Evolutionary conservation across 2,329 filamentous ascomycete genomes (phyloP).

Genomic region (Metarhizium album): DNA sequence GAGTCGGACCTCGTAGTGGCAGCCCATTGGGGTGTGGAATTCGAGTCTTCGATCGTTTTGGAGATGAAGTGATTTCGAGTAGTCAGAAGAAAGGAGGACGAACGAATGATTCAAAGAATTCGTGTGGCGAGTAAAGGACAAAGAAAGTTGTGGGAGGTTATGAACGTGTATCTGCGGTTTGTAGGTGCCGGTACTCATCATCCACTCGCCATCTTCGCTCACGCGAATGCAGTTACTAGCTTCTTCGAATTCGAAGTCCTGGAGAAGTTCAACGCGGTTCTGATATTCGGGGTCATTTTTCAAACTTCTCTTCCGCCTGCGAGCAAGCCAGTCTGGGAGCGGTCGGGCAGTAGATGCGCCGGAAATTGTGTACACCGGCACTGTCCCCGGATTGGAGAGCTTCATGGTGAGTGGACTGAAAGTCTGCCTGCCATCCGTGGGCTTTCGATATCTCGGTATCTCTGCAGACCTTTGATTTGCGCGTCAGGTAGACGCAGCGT

Average conservation of each 20-base stretch:
- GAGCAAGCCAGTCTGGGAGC: constrained; percentile 89
- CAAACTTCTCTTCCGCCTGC: constrained; percentile 78
- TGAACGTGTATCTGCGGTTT: constrained; percentile 75
- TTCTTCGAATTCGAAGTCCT: constrained; percentile 97
- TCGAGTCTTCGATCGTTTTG: constrained; percentile 87
- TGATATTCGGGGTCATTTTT: constrained; percentile 91
- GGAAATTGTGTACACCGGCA: constrained; percentile 90
- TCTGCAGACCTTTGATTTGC: not conserved
- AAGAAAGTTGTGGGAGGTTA: constrained; percentile 80
- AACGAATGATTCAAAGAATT: constrained; percentile 88
- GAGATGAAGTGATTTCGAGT: constrained; percentile 87
- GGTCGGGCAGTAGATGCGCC: constrained; percentile 80
- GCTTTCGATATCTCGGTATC: not conserved
- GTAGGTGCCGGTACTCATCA: constrained; percentile 82
- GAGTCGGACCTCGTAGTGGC: constrained; percentile 81
- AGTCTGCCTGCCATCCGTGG: not conserved
- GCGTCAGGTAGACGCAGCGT: not conserved
- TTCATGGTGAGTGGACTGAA: constrained; percentile 45
- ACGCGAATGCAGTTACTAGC: constrained; percentile 82
- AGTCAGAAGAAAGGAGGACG: constrained; percentile 76
- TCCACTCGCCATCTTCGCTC: constrained; percentile 93
- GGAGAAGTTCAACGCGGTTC: constrained; percentile 85
- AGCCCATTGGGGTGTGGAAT: constrained; percentile 81
- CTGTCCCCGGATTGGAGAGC: constrained; percentile 68
- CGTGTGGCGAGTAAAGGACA: constrained; percentile 91